Evolutionary conservation across 208 protist genomes (phyloP), one percentile per base, ranked within the genome.

Genomic region (Herpetomonas tarakana): DNA sequence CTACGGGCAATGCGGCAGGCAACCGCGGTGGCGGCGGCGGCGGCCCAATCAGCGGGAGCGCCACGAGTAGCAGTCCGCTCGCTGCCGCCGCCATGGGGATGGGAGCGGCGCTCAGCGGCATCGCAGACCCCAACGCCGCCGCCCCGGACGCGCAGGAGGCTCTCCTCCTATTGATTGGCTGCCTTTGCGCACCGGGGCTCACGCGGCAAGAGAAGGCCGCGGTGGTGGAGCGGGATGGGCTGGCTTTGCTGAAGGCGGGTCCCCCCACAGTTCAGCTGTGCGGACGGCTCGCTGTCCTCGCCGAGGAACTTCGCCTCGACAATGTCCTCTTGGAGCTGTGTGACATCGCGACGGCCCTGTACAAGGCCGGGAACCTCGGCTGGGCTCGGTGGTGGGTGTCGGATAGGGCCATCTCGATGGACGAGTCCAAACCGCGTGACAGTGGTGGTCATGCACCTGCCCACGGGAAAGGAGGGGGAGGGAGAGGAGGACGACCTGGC

Each of bases 251-350:
- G 31, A 55, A 62, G 30, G 39, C 39, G 3, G 88, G 92, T 60
- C 84, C 88, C 19, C 50, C 50, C 18, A 73, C 79, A 11, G 81
- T 96, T 19, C 74, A 90, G 44, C 74, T 96, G 7, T 96, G 89
- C 62, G 84, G 78, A 3, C 79, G 78, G 38, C 65, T 96, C 11
- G 81, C 79, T 16, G 31, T 64, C 0, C 52, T 75, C 21, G 86
- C 86, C 28, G 56, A 74, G 22, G 77, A 79, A 39, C 64, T 92
- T 46, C 49, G 64, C 3, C 68, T 83, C 26, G 89, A 96, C 30
- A 70, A 74, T 25, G 52, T 78, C n/a, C 80, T 78, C 21, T 51
- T 93, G 30, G 82, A 84, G 47, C 62, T 86, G n/a, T 91, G 81
- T 58, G 68, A 80, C 39, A 60, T 91, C 21, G 89, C 81, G 0